Conservation (phyloP, 768 basidiomycete species). For the Auriculariales sp. region DNA sequence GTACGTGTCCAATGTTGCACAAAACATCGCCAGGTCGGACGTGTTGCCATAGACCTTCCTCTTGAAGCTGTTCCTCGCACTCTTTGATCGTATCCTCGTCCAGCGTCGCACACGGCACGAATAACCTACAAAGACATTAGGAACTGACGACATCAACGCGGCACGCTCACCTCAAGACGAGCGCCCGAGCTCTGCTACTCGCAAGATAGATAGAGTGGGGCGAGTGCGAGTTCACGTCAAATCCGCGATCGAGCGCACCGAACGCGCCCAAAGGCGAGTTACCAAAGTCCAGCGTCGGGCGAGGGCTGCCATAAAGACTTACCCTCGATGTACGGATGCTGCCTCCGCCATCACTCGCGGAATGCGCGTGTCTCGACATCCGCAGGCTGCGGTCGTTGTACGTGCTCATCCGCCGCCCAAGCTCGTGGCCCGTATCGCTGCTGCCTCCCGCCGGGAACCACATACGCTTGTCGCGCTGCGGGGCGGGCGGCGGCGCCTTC, state of each 20-base stretch:
- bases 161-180: slow-evolving; percentile 59
- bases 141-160: too few species aligned
- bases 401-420: too few species aligned
- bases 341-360: not conserved
- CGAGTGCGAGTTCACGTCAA: too few species aligned
- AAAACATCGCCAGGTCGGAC: slow-evolving; percentile 67
- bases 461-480: not conserved
- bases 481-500: not conserved
- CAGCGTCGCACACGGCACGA: slow-evolving; percentile 51
- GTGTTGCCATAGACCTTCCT: slow-evolving; percentile 54
- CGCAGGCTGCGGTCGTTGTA: not conserved
- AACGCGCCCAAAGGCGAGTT: too few species aligned
- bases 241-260: too few species aligned
- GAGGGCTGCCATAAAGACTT: too few species aligned
- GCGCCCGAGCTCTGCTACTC: slow-evolving; percentile 48
- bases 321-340: too few species aligned
- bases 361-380: not conserved
- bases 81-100: slow-evolving; percentile 27
- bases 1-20: slow-evolving; percentile 70
- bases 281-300: too few species aligned
- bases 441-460: not conserved
- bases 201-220: slow-evolving; percentile 22
- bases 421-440: too few species aligned
- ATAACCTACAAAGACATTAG: too few species aligned
- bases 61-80: slow-evolving; percentile 58